A percentile compares a stretch with the other conserved stretches of the same genome.
These are phyloP conservation scores for Aeschynomene evenia DNA, from an alignment of 306 rosid genomes.

Conservation along the genomic window DNA sequence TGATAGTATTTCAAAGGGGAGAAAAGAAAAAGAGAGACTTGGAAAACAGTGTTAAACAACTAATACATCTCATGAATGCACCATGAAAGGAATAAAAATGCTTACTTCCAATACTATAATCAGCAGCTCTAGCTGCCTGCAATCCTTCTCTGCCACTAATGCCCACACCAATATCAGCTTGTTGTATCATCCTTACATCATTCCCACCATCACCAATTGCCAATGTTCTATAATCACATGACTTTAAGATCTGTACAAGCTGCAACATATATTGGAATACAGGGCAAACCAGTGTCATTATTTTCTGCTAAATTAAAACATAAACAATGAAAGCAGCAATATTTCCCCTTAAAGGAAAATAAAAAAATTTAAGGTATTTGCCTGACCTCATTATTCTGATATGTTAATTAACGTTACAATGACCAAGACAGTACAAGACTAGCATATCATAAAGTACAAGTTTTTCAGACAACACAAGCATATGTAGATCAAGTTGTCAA, in stretches of 20 bases:
- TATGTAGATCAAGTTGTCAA: conserved; percentile 2
- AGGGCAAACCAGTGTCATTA: conserved; percentile 21
- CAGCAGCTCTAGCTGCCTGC: conserved; percentile 99
- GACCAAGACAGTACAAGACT: conserved; percentile 14
- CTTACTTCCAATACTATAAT: conserved; percentile 98
- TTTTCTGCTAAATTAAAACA: conserved; percentile 9
- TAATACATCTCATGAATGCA: conserved; percentile 23
- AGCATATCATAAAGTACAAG: background rate
- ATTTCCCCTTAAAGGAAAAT: conserved; percentile 18
- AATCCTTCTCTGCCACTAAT: conserved; percentile 99
- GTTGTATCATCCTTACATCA: conserved; percentile 99
- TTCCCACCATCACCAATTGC: conserved; percentile 99
- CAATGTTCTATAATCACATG: conserved; percentile 91
- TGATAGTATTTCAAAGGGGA: background rate
- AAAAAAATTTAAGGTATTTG: conserved; percentile 17
- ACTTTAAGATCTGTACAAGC: conserved; percentile 91
- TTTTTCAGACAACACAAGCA: conserved; percentile 26
- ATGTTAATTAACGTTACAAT: conserved; percentile 6
- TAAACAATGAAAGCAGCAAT: conserved; percentile 25
- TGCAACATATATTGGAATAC: conserved; percentile 49
- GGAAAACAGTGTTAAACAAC: conserved; percentile 15
- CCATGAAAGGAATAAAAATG: background rate
- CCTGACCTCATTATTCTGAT: background rate
- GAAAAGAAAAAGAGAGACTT: background rate
- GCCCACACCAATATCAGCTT: conserved; percentile 98